Conservation (phyloP, 2,329 filamentous ascomycete species). For the Fusarium lateritium region DNA sequence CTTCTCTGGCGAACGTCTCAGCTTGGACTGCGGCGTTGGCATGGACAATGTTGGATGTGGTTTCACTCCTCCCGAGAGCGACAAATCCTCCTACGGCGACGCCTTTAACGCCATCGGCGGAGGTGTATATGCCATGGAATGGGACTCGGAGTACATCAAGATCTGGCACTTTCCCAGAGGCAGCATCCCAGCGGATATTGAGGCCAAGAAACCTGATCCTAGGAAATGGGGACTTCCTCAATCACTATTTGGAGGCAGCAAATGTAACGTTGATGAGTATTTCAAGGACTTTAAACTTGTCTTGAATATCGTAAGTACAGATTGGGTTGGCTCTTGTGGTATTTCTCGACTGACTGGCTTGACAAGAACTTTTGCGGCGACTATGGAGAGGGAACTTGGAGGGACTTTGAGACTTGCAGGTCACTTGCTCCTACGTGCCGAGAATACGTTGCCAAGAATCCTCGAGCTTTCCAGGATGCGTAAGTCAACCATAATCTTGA, state of each 20-base stretch:
- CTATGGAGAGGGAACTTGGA: slow-evolving; percentile 72
- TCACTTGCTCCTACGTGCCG: slow-evolving; percentile 60
- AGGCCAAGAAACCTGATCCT: slow-evolving; percentile 71
- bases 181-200: slow-evolving; percentile 76
- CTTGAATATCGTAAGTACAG: slow-evolving; percentile 71
- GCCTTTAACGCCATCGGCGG: slow-evolving; percentile 76
- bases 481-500: slow-evolving; percentile 41
- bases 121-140: slow-evolving; percentile 80
- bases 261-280: slow-evolving; percentile 75
- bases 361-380: slow-evolving; percentile 79
- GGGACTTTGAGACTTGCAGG: slow-evolving; percentile 56
- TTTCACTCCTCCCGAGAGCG: slow-evolving; percentile 57
- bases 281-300: slow-evolving; percentile 81
- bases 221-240: slow-evolving; percentile 76
- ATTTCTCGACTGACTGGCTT: neutral
- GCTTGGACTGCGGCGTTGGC: slow-evolving; percentile 57
- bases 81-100: slow-evolving; percentile 69
- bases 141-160: slow-evolving; percentile 77
- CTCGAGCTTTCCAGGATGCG: slow-evolving; percentile 58
- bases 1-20: slow-evolving; percentile 49
- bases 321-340: neutral
- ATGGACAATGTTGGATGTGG: slow-evolving; percentile 62
- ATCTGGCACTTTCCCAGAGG: slow-evolving; percentile 84
- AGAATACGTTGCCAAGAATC: slow-evolving; percentile 63
- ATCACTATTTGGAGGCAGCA: slow-evolving; percentile 75